Base-by-base conservation (phyloP, 108 stramenopile genomes). In the Mediolabrus comicus region DNA sequence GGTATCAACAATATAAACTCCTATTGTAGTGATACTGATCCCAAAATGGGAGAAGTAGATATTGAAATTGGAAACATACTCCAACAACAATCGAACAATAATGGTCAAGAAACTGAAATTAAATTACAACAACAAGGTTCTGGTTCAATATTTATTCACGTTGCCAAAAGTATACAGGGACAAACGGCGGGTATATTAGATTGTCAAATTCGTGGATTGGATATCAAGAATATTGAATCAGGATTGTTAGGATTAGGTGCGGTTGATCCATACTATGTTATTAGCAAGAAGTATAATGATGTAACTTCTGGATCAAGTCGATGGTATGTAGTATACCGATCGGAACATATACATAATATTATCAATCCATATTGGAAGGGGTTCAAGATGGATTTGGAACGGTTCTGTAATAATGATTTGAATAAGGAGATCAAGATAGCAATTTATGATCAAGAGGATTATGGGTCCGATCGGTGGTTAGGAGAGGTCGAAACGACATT, bases 251-350 rank as follows among this genome's bases (percentile, higher is more conserved):
- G 85, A 28, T 43, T 90, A 16, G 89, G 89, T 6, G 77, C 86
- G 3, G 81, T 84, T 10, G 89, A 90, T 83, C 89, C 89, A 2
- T 87, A 85, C 39, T 83, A 83, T 75, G 81, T 82, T 56, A 12
- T 90, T 6, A 39, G 79, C 19, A 85, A 86, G 59, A 86, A 83
- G 46, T 70, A 74, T 16, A 51, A 53, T 3, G 83, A 89, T 54
- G 71, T 65, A 12, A 22, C 35, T 3, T 24, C 22, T 1, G 83
- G 80, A 4, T 51, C 43, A 25, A 65, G 77, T 1, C 57, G 77
- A 39, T 86, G 82, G 84, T 66, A 81, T 56, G 62, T 64, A 2
- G 81, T 86, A 11, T 85, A 90, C 62, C 82, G 86, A 17, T 77
- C 79, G 19, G 86, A 87, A 68, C 35, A 65, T 53, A 75, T 87